These are phyloP conservation scores for Nitzschia inconspicua DNA, from an alignment of 108 stramenopile genomes.

Conservation along the genomic window DNA sequence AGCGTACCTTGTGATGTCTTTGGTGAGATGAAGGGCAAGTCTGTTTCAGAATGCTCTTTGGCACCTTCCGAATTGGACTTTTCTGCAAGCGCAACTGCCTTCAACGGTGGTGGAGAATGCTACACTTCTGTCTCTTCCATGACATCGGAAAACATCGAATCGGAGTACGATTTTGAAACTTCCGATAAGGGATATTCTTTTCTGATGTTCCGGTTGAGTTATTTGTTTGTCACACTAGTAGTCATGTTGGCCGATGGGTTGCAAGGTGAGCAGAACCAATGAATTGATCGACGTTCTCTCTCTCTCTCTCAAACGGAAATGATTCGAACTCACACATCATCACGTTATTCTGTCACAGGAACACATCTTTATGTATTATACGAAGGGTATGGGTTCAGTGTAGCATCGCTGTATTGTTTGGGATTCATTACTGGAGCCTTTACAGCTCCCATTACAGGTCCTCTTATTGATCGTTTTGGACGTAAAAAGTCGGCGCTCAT, in stretches of 20 bases:
- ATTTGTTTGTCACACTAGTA: slow-evolving; percentile 49
- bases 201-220: slow-evolving; percentile 41
- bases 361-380: slow-evolving; percentile 66
- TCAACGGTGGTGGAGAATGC: too few relatives aligned
- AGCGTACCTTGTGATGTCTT: too few relatives aligned
- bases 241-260: slow-evolving; percentile 65
- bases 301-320: neutral
- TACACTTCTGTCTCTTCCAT: too few relatives aligned
- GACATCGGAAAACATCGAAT: slow-evolving; percentile 9
- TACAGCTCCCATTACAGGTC: slow-evolving; percentile 68
- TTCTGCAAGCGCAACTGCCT: too few relatives aligned
- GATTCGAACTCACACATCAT: neutral
- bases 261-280: slow-evolving; percentile 40
- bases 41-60: too few relatives aligned
- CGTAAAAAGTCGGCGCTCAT: slow-evolving; percentile 66
- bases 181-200: slow-evolving; percentile 17
- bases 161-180: slow-evolving; percentile 5
- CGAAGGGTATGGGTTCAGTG: slow-evolving; percentile 66
- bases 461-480: slow-evolving; percentile 75
- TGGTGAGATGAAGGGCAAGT: too few relatives aligned
- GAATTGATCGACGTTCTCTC: neutral
- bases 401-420: slow-evolving; percentile 54
- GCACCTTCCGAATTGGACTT: too few relatives aligned
- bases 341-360: slow-evolving; percentile 21
- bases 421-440: slow-evolving; percentile 60